Evolutionary conservation across 1,139 yeast genomes (phyloP).

Genomic region (Diutina ranongensis): DNA sequence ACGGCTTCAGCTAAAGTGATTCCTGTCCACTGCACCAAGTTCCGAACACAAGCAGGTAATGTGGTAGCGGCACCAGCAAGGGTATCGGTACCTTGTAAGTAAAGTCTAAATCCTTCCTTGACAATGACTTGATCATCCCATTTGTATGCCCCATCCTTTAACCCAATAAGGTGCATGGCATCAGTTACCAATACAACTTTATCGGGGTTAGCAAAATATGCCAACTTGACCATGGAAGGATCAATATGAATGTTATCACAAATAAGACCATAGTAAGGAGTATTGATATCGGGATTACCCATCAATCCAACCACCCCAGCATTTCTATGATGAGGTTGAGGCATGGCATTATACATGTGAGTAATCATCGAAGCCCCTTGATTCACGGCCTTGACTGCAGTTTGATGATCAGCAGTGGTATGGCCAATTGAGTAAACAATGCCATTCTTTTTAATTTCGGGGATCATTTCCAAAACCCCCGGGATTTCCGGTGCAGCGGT

Average conservation of each 20-base stretch:
- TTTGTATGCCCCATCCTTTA: constrained; percentile 37
- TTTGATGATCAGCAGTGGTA: constrained; percentile 37
- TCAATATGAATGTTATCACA: constrained; percentile 57
- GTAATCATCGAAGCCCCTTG: constrained; percentile 52
- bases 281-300: constrained; percentile 23
- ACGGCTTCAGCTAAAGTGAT: constrained; percentile 43
- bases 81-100: constrained; percentile 44
- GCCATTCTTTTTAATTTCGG: constrained; percentile 20
- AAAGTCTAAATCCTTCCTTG: constrained; percentile 37
- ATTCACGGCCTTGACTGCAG: constrained; percentile 37
- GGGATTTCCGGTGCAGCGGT: constrained; percentile 56
- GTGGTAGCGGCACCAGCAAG: constrained; percentile 57
- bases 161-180: constrained; percentile 47
- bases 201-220: constrained; percentile 42
- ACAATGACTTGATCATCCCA: constrained; percentile 40
- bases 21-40: constrained; percentile 41
- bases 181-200: constrained; percentile 52
- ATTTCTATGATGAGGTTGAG: constrained; percentile 53
- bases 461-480: constrained; percentile 41
- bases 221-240: constrained; percentile 43
- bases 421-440: constrained; percentile 48
- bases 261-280: constrained; percentile 47
- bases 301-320: constrained; percentile 50
- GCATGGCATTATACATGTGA: constrained; percentile 59
- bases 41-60: constrained; percentile 42